Evolutionary conservation across 495 filamentous ascomycete species (phyloP), one percentile per base, ranked within the genome.

Genomic region (Cryomyces minteri): DNA sequence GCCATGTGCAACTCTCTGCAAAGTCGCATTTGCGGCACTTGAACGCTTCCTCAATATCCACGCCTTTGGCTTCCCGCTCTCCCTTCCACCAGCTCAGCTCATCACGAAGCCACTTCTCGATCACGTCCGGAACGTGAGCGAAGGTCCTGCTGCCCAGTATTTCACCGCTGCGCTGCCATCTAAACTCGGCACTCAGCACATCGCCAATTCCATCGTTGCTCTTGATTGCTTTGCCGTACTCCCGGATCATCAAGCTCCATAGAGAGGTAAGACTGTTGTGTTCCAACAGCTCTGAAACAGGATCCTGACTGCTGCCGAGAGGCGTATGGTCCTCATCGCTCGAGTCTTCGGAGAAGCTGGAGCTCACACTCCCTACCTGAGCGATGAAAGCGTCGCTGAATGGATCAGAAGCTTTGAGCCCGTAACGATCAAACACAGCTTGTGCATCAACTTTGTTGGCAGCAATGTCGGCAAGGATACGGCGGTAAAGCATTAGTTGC

Each of bases 81-180:
- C 92, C 90, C 38, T 70, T 74, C 90, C 90, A 96, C 86, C 84
- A 96, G 29, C 66, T 57, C 71, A 96, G 72, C 55, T 80, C 77
- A 25, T 77, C 67, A 4, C 60, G 55, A 2, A 94, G 50, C 56
- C 93, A 90, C 1, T 54, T 54, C 31, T 75, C 68, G 43, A 95
- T 60, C 12, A 57, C 63, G 2, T 65, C 57, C 3, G 70, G 70
- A 49, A 88, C 78, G 48, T 84, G 83, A 4, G 72, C 65, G 57
- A 93, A 83, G 0, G 73, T 70, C 46, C 81, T 77, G 10, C 60
- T 67, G 38, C 82, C 84, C 10, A 93, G 64, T 28, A 86, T 57
- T 8, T 58, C 57, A 4, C 74, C 74, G 40, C 65, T 63, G 7
- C 43, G 58, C 52, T 59, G 59, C 47, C 43, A 62, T 5, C 79